Conservation (phyloP, 106 monocot species). For the Apostasia ramifera region DNA sequence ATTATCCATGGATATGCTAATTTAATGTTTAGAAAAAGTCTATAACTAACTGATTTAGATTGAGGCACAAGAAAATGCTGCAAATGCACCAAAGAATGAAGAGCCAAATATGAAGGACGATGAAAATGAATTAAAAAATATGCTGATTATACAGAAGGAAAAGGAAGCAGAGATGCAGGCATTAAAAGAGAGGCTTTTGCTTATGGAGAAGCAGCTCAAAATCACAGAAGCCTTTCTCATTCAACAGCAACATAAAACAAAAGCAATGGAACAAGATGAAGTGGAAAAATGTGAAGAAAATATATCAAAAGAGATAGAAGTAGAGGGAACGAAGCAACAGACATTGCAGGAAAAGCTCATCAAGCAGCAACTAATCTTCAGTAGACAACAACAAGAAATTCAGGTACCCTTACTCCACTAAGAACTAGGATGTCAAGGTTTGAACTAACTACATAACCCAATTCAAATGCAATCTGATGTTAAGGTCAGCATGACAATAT, state of each 20-base stretch:
- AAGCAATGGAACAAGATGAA: constrained; percentile 5
- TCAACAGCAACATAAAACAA: neutral
- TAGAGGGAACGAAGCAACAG: constrained; percentile 14
- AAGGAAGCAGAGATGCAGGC: neutral
- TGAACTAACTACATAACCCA: too few species aligned
- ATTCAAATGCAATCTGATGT: too few species aligned
- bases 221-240: neutral
- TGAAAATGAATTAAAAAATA: constrained; percentile 3
- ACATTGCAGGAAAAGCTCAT: constrained; percentile 14
- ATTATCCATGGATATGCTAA: too few species aligned
- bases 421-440: too few species aligned
- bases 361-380: constrained; percentile 34
- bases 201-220: constrained; percentile 1
- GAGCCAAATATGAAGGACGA: neutral
- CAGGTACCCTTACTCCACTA: constrained; percentile 26
- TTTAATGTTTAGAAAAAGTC: neutral
- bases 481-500: too few species aligned
- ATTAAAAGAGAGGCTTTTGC: constrained; percentile 2
- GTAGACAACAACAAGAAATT: constrained; percentile 62
- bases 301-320: constrained; percentile 8
- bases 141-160: neutral
- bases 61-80: constrained; percentile 1
- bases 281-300: constrained; percentile 7
- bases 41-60: constrained; percentile 10
- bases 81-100: neutral